These are phyloP conservation scores for Fusarium sp. DNA, from an alignment of 2,329 filamentous ascomycete genomes.

Conservation along the genomic window DNA sequence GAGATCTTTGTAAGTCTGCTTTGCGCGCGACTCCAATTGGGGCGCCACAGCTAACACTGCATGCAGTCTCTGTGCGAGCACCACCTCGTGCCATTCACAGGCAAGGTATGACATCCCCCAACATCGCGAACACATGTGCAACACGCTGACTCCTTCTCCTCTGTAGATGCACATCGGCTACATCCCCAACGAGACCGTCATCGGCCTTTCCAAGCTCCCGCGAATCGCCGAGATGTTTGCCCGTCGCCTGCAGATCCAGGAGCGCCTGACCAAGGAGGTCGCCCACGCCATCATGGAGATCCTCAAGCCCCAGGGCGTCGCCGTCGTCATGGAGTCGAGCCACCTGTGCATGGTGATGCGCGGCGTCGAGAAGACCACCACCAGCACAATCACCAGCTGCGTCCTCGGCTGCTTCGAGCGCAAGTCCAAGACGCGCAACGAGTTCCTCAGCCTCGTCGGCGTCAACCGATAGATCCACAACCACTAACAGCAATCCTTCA, in stretches of 20 bases:
- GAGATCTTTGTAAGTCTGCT: slow-evolving; percentile 71
- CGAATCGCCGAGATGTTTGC: slow-evolving; percentile 98
- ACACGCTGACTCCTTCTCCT: slow-evolving; percentile 8
- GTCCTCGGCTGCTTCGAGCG: slow-evolving; percentile 96
- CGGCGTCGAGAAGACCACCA: slow-evolving; percentile 91
- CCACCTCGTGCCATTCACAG: slow-evolving; percentile 94
- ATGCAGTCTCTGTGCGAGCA: slow-evolving; percentile 88
- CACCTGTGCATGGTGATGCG: slow-evolving; percentile 99
- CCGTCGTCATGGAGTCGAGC: slow-evolving; percentile 96
- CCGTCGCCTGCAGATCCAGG: slow-evolving; percentile 92
- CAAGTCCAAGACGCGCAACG: slow-evolving; percentile 92
- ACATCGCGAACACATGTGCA: background rate
- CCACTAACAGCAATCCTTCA: slow-evolving; percentile 25
- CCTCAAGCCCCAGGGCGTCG: slow-evolving; percentile 91
- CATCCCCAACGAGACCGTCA: slow-evolving; percentile 89
- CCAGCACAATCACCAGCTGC: slow-evolving; percentile 92
- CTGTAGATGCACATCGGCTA: slow-evolving; percentile 97
- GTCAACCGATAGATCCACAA: slow-evolving; percentile 59
- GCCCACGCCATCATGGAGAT: slow-evolving; percentile 94
- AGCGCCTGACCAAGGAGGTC: slow-evolving; percentile 94
- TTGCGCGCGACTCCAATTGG: background rate
- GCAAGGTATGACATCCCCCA: slow-evolving; percentile 72
- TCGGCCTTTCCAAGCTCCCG: slow-evolving; percentile 94
- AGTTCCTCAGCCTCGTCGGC: slow-evolving; percentile 85
- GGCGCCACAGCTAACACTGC: background rate